A percentile compares a stretch with the other conserved stretches of the same genome.
These are phyloP conservation scores for Penicillium capsulatum DNA, from an alignment of 2,329 filamentous ascomycete species.

Conservation along the genomic window DNA sequence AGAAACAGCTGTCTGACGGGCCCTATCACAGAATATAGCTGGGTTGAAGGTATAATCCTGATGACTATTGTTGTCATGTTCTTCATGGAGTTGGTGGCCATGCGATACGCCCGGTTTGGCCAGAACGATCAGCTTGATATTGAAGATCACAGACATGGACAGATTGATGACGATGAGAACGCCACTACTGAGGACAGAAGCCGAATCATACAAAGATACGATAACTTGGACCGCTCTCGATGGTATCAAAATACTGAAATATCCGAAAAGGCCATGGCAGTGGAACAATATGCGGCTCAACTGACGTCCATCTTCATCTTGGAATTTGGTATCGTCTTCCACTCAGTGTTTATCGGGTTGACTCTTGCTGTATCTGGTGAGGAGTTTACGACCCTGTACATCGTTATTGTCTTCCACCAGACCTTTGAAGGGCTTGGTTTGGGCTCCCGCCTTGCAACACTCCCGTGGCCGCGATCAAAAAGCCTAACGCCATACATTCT, in stretches of 20 bases:
- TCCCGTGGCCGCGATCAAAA: conserved; percentile 69
- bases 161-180: conserved; percentile 16
- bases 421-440: conserved; percentile 90
- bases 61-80: conserved; percentile 89
- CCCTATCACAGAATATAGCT: conserved; percentile 66
- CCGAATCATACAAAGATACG: conserved; percentile 62
- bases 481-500: conserved; percentile 72
- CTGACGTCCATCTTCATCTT: conserved; percentile 87
- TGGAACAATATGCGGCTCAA: conserved; percentile 64
- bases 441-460: conserved; percentile 73
- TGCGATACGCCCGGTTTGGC: conserved; percentile 68
- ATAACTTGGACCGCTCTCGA: conserved; percentile 71
- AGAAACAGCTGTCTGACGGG: conserved; percentile 64
- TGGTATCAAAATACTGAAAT: conserved; percentile 57
- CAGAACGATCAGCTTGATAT: conserved; percentile 47
- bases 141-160: conserved; percentile 26
- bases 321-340: conserved; percentile 93
- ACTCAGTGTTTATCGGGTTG: conserved; percentile 88
- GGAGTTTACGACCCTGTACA: conserved; percentile 59
- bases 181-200: conserved; percentile 20
- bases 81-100: conserved; percentile 78
- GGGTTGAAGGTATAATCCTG: conserved; percentile 77
- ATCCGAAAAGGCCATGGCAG: conserved; percentile 33
- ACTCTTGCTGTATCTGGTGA: conserved; percentile 63
- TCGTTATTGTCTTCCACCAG: conserved; percentile 81